These are phyloP conservation scores for Cladosporium sp. DNA, from an alignment of 2,329 filamentous ascomycete genomes.

Conservation along the genomic window DNA sequence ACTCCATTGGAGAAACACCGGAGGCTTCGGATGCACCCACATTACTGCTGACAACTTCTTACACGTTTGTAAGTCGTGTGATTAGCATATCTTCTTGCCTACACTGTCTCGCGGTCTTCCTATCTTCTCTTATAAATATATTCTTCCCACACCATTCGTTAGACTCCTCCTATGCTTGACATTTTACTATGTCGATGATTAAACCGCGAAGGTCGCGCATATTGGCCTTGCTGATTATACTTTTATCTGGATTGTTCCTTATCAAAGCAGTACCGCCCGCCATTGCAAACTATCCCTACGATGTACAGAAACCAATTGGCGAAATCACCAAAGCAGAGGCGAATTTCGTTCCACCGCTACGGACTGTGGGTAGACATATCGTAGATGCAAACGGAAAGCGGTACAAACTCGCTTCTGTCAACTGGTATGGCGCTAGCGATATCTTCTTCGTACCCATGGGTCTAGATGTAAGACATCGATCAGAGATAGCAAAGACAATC, in stretches of 20 bases:
- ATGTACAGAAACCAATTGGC: background rate
- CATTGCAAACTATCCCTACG: slow-evolving; percentile 2
- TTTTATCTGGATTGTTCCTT: background rate
- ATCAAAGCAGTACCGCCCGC: slow-evolving; percentile 3
- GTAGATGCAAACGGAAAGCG: slow-evolving; percentile 54
- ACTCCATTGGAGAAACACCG: background rate
- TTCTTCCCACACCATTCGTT: too few relatives aligned
- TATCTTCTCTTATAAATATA: too few relatives aligned
- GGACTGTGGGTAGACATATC: slow-evolving; percentile 56
- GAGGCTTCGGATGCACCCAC: background rate
- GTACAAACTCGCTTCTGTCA: slow-evolving; percentile 60
- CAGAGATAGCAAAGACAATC: slow-evolving; percentile 56
- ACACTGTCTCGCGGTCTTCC: too few relatives aligned
- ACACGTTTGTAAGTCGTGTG: too few relatives aligned
- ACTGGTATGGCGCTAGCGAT: slow-evolving; percentile 69
- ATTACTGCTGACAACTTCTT: too few relatives aligned
- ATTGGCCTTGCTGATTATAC: background rate
- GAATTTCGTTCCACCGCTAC: slow-evolving; percentile 52
- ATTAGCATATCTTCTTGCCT: too few relatives aligned
- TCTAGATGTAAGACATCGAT: slow-evolving; percentile 58
- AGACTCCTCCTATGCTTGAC: too few relatives aligned
- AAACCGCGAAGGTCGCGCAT: background rate
- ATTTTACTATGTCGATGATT: too few relatives aligned
- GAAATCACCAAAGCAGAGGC: slow-evolving; percentile 7
- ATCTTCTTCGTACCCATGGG: slow-evolving; percentile 61